Conservation (phyloP, 1,284 basidiomycete genomes). For the Fomitopsis pinicola region DNA sequence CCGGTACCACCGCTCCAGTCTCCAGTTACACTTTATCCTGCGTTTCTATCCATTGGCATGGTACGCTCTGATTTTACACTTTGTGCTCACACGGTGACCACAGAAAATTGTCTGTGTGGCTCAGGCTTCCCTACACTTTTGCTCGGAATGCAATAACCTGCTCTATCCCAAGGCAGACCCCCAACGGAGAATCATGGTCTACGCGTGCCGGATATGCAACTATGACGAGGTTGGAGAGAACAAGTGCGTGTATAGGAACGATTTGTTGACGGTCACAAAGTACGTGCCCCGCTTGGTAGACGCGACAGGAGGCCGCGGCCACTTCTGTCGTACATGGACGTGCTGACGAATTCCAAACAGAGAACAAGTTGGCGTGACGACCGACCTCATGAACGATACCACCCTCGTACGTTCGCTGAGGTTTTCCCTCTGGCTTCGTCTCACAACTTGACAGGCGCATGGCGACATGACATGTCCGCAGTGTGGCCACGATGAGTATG, state of each 20-base stretch:
- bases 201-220: conserved; percentile 89
- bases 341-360: conserved; percentile 35
- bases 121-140: conserved; percentile 80
- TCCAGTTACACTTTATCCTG: too few species aligned
- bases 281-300: conserved; percentile 36
- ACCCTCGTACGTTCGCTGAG: conserved; percentile 60
- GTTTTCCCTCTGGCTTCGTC: neutral
- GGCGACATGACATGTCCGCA: conserved; percentile 67
- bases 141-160: conserved; percentile 92
- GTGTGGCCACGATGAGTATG: conserved; percentile 73
- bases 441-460: conserved; percentile 49
- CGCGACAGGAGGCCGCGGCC: neutral
- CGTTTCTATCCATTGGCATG: too few species aligned
- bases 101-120: too few species aligned
- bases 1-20: too few species aligned
- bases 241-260: conserved; percentile 91
- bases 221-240: conserved; percentile 87
- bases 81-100: too few species aligned
- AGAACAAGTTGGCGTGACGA: conserved; percentile 90
- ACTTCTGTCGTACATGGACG: neutral
- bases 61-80: too few species aligned
- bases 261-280: conserved; percentile 92
- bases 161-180: conserved; percentile 91
- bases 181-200: conserved; percentile 83
- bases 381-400: conserved; percentile 87